A percentile compares a stretch with the other conserved stretches of the same genome.
These are phyloP conservation scores for Talaromyces amestolkiae DNA, from an alignment of 2,329 filamentous ascomycete genomes.

Conservation along the genomic window DNA sequence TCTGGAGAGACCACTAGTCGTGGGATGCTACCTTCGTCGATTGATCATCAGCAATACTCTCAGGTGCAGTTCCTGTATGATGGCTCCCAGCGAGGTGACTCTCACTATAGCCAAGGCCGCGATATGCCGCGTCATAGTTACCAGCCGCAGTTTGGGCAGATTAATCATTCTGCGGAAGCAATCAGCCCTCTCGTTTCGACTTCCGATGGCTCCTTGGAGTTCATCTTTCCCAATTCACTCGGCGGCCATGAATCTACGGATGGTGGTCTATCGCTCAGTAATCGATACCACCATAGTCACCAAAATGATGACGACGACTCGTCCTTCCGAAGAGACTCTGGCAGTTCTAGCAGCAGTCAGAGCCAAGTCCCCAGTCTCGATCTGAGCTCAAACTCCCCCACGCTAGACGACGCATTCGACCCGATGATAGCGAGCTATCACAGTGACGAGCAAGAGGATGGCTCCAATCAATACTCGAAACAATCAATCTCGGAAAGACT, in stretches of 20 bases:
- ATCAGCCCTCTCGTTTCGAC: conserved; percentile 43
- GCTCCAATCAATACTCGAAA: conserved; percentile 28
- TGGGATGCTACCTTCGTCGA: conserved; percentile 31
- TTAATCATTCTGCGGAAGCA: conserved; percentile 38
- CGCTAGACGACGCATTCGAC: conserved; percentile 32
- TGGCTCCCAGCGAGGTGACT: conserved; percentile 29
- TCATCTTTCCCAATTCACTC: conserved; percentile 43
- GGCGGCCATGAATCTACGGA: conserved; percentile 41
- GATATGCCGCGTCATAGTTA: conserved; percentile 9
- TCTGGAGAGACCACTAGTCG: conserved; percentile 34
- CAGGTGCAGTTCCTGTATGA: conserved; percentile 38
- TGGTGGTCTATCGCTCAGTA: conserved; percentile 30
- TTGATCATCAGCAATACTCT: conserved; percentile 24
- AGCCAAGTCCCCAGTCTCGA: conserved; percentile 29
- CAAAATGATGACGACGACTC: conserved; percentile 30
- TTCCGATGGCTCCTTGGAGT: conserved; percentile 34
- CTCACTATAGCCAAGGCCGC: conserved; percentile 35
- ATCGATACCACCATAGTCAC: conserved; percentile 17
- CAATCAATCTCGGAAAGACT: conserved; percentile 27
- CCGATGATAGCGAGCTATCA: conserved; percentile 32
- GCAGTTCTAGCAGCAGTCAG: conserved; percentile 24
- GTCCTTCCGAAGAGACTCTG: conserved; percentile 26
- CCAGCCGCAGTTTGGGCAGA: conserved; percentile 36
- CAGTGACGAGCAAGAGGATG: conserved; percentile 27
- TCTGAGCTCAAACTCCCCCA: conserved; percentile 27